Conservation (phyloP, 208 protist species). For the Polymyxa betae region DNA sequence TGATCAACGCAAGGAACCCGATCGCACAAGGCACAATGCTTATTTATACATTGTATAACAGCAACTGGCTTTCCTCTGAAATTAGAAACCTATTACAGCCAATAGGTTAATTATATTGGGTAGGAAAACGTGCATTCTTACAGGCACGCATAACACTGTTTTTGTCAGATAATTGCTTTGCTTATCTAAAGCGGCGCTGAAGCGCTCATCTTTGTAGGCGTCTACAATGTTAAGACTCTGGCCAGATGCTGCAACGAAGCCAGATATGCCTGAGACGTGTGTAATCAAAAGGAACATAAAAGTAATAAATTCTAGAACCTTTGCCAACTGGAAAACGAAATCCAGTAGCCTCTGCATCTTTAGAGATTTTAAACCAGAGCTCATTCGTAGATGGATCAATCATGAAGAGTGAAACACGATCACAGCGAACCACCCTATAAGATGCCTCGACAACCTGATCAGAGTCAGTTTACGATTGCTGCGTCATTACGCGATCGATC, state of each 20-base stretch:
- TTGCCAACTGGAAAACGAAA: background rate
- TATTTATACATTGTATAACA: slow-evolving; percentile 42
- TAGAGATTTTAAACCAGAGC: slow-evolving; percentile 47
- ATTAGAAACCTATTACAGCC: background rate
- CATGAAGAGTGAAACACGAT: slow-evolving; percentile 47
- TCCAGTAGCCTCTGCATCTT: background rate
- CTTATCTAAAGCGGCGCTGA: background rate
- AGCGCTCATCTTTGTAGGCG: slow-evolving; percentile 36
- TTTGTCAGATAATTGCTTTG: slow-evolving; percentile 40
- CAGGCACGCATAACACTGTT: slow-evolving; percentile 1
- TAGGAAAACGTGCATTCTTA: background rate
- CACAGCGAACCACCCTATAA: slow-evolving; percentile 20
- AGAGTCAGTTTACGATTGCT: background rate
- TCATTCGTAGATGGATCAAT: slow-evolving; percentile 45
- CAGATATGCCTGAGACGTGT: background rate
- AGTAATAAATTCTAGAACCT: background rate
- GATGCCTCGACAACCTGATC: slow-evolving; percentile 29
- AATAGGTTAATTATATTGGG: background rate
- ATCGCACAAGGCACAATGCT: slow-evolving; percentile 6
- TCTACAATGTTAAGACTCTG: slow-evolving; percentile 38
- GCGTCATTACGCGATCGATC: background rate
- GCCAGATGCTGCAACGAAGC: slow-evolving; percentile 6
- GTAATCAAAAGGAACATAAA: background rate
- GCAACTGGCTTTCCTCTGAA: slow-evolving; percentile 23
- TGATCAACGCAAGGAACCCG: slow-evolving; percentile 21